These are phyloP conservation scores for Zelopaecilomyces penicillatus DNA, from an alignment of 2,329 filamentous ascomycete genomes.

Conservation along the genomic window DNA sequence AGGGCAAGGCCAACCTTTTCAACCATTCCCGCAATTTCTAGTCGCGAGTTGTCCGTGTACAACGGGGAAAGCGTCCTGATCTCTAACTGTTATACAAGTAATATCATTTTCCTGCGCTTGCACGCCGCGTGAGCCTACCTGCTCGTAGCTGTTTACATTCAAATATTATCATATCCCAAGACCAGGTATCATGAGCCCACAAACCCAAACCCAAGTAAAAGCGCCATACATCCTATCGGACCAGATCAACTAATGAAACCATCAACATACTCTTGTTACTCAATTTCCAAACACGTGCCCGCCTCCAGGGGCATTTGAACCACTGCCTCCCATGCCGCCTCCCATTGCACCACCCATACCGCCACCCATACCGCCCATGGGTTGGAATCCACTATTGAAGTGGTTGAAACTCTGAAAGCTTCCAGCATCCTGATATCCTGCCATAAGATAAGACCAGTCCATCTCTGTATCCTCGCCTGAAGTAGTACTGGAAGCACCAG, in stretches of 20 bases:
- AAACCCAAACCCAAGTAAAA: too few species aligned
- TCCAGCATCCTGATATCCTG: constrained; percentile 29
- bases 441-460: constrained; percentile 43
- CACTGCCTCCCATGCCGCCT: constrained; percentile 10
- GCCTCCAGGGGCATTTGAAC: constrained; percentile 13
- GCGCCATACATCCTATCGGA: too few species aligned
- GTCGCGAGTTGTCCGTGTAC: too few species aligned
- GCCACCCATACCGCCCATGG: constrained; percentile 17
- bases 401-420: constrained; percentile 22
- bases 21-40: too few species aligned
- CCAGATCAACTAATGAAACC: background rate
- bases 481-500: constrained; percentile 8
- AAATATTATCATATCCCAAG: too few species aligned
- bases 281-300: constrained; percentile 21
- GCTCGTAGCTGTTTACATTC: too few species aligned
- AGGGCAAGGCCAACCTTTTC: too few species aligned
- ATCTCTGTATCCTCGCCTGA: constrained; percentile 29
- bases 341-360: constrained; percentile 12
- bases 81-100: too few species aligned
- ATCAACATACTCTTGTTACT: constrained; percentile 2
- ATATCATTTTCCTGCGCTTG: too few species aligned
- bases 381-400: constrained; percentile 14
- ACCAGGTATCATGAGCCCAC: too few species aligned
- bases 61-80: too few species aligned
- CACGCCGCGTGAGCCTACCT: too few species aligned